These are phyloP conservation scores for Russula vinacea DNA, from an alignment of 768 basidiomycete genomes.

Conservation along the genomic window DNA sequence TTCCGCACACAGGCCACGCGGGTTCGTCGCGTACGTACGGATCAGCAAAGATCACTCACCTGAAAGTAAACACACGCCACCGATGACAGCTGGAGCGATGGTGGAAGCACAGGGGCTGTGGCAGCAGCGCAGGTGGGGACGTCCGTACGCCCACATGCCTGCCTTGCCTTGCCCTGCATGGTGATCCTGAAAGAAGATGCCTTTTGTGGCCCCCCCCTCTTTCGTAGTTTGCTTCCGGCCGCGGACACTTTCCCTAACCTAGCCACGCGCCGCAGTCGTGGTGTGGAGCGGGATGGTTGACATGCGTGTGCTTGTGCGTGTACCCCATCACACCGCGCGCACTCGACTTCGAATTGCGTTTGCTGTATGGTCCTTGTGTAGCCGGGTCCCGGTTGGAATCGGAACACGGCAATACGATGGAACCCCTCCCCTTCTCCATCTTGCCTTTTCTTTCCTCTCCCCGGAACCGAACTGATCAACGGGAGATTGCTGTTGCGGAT, in stretches of 20 bases:
- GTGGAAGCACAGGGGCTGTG: background rate
- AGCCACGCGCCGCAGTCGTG: conserved; percentile 15
- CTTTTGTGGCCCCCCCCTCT: conserved; percentile 9
- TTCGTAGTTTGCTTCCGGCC: background rate
- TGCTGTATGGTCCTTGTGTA: background rate
- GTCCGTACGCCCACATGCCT: background rate
- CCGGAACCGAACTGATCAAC: conserved; percentile 1
- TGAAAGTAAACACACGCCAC: background rate
- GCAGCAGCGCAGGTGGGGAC: background rate
- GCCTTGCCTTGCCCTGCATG: conserved; percentile 10
- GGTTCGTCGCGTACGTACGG: background rate
- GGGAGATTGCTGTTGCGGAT: background rate
- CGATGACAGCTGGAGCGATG: background rate
- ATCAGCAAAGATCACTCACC: conserved; percentile 1
- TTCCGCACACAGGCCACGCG: background rate
- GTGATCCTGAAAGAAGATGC: conserved; percentile 9
- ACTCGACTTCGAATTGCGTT: background rate
- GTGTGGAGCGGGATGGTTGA: background rate
- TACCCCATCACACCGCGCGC: conserved; percentile 6
- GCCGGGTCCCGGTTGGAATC: background rate
- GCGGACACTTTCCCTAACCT: background rate
- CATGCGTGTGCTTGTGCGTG: background rate
- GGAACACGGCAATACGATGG: background rate
- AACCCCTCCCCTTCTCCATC: background rate
- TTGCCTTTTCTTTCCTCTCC: background rate